A percentile compares a stretch with the other conserved stretches of the same genome.
phyloP scores from a whole-genome alignment of 202 grass and related monocot genomes.

The Tripidium arundinaceum region DNA sequence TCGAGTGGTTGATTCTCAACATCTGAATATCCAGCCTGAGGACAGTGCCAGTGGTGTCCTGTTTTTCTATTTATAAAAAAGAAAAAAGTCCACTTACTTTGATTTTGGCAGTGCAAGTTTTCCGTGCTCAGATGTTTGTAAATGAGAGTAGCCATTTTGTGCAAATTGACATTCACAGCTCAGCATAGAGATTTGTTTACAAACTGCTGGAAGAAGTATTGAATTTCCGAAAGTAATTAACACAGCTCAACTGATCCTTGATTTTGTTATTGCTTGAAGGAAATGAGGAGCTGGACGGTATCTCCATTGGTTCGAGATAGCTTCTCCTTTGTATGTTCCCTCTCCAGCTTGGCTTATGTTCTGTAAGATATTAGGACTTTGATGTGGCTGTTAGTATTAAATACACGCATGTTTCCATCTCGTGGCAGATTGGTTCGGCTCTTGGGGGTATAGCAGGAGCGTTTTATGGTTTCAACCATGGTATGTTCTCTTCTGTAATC shows the following conservation, averaged over 20 bases:
- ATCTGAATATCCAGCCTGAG: not conserved
- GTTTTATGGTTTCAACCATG: conserved; percentile 92
- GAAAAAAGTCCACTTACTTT: not conserved
- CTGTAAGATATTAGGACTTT: not conserved
- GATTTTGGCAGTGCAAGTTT: not conserved
- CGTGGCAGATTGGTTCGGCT: conserved; percentile 75
- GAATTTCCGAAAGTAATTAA: not conserved
- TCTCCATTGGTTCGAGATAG: conserved; percentile 70
- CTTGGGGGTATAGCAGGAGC: conserved; percentile 82
- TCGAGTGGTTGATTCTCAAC: not conserved
- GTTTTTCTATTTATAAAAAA: not conserved
- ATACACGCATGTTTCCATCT: not conserved
- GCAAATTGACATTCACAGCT: not conserved
- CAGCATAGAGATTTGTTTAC: not conserved
- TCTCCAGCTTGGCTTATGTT: not conserved
- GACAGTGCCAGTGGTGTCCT: not conserved
- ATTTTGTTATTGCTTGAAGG: conserved; percentile 35
- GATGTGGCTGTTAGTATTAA: not conserved
- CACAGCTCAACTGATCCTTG: not conserved
- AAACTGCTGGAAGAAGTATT: not conserved
- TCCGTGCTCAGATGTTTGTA: not conserved
- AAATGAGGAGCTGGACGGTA: conserved; percentile 71
- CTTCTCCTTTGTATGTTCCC: conserved; percentile 70
- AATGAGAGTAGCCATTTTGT: not conserved
- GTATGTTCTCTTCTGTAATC: conserved; percentile 26